Percentiles rank a stretch among this genome's conserved stretches.
These are phyloP conservation scores for Cystoderma amianthinum DNA, from an alignment of 768 basidiomycete species.

Conservation along the genomic window DNA sequence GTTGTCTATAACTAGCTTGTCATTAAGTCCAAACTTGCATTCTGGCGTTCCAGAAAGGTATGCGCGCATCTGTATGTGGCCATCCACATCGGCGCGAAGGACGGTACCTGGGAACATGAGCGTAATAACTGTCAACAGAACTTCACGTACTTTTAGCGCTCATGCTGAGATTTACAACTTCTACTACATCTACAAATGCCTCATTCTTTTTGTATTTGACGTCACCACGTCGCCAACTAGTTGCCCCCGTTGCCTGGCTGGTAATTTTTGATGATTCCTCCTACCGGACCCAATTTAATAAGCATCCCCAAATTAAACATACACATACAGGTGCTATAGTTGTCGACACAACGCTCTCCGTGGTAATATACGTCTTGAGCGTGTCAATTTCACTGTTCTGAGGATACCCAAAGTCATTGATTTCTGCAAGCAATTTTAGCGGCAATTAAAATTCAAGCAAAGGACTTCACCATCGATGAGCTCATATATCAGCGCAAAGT, in stretches of 20 bases:
- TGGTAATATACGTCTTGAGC: constrained; percentile 95
- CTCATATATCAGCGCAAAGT: constrained; percentile 98
- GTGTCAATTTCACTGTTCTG: constrained; percentile 99
- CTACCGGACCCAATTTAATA: constrained; percentile 28
- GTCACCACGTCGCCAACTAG: constrained; percentile 91
- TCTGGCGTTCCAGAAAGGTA: constrained; percentile 96
- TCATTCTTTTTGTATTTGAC: constrained; percentile 99
- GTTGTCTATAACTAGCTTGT: constrained; percentile 96
- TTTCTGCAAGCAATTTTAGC: constrained; percentile 68
- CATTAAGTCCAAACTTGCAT: constrained; percentile 98
- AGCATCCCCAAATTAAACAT: not conserved
- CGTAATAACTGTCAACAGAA: constrained; percentile 3
- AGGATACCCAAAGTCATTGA: constrained; percentile 98
- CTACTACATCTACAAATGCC: constrained; percentile 99
- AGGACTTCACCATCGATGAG: constrained; percentile 78
- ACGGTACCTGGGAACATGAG: constrained; percentile 54
- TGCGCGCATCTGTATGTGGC: constrained; percentile 96
- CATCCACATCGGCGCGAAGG: constrained; percentile 94
- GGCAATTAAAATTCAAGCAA: not conserved
- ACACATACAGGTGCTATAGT: constrained; percentile 71
- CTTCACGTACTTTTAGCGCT: constrained; percentile 91
- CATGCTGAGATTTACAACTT: constrained; percentile 95
- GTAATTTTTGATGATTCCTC: constrained; percentile 98
- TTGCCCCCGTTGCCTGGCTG: constrained; percentile 92
- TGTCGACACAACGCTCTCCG: constrained; percentile 87